Percentiles rank a stretch among this genome's conserved stretches.
Evolutionary conservation across 805 yeast species (phyloP).

Genomic region (Lachancea fermentati): DNA sequence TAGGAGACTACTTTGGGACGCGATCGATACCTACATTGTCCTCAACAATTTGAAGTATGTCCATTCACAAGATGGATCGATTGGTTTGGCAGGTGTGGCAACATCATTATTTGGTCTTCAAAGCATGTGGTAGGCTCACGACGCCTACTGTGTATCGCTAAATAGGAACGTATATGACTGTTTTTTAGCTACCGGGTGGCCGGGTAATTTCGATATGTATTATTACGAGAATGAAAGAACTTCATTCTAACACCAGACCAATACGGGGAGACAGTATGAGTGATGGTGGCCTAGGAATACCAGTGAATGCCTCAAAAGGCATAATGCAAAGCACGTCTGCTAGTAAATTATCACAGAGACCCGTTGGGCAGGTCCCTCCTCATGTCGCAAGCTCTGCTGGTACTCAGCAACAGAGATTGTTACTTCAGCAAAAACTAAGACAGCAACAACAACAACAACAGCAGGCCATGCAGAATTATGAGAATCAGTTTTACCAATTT

Average conservation of each 20-base stretch:
- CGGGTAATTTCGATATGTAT: no score
- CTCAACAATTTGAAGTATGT: constrained; percentile 58
- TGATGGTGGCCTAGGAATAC: constrained; percentile 15
- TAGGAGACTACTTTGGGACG: constrained; percentile 70
- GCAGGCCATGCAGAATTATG: constrained; percentile 38
- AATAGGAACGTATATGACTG: no score
- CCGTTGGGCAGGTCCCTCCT: constrained; percentile 14
- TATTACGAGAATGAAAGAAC: no score
- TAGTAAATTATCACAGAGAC: neutral
- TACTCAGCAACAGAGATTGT: constrained; percentile 16
- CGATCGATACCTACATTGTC: constrained; percentile 70
- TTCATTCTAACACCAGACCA: no score
- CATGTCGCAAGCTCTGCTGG: constrained; percentile 4
- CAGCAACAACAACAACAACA: constrained; percentile 29
- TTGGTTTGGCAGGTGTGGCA: constrained; percentile 78
- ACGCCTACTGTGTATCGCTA: neutral
- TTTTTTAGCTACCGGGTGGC: no score
- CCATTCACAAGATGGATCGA: constrained; percentile 65
- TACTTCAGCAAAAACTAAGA: constrained; percentile 26
- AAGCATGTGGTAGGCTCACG: constrained; percentile 53
- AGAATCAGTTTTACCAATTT: constrained; percentile 36
- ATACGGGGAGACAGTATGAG: neutral
- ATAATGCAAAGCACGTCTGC: neutral
- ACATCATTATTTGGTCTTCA: constrained; percentile 75
- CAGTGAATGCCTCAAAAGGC: constrained; percentile 13